These are phyloP conservation scores for Begonia peltatifolia DNA, from an alignment of 306 rosid species.

Conservation along the genomic window DNA sequence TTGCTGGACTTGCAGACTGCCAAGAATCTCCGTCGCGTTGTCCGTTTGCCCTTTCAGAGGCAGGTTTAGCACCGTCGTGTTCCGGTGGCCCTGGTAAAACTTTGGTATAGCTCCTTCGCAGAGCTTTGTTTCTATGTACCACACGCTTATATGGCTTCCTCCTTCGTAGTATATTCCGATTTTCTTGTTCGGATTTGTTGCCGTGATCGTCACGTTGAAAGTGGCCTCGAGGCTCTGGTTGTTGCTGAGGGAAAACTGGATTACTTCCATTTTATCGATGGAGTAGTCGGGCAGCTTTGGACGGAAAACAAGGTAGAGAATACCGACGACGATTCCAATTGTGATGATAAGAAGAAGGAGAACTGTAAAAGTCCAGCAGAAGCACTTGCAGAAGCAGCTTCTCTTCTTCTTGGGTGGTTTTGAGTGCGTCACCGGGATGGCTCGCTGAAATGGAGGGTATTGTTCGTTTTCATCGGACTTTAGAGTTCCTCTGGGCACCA, in stretches of 20 bases:
- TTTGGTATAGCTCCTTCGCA: constrained; percentile 64
- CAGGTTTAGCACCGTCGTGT: constrained; percentile 47
- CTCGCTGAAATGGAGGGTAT: constrained; percentile 20
- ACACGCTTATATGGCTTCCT: constrained; percentile 66
- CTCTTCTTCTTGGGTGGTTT: constrained; percentile 51
- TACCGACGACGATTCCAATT: constrained; percentile 35
- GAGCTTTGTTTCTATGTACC: constrained; percentile 35
- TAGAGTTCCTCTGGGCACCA: constrained; percentile 21
- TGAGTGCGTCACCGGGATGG: constrained; percentile 26
- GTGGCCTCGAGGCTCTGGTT: constrained; percentile 26
- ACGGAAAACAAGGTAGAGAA: constrained; percentile 52
- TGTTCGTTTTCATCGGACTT: constrained; percentile 30
- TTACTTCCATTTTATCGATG: constrained; percentile 24
- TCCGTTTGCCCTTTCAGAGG: constrained; percentile 32
- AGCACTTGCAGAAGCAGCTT: constrained; percentile 50
- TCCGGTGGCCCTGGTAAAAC: constrained; percentile 77
- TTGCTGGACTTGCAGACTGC: constrained; percentile 17
- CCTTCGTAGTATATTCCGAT: constrained; percentile 71
- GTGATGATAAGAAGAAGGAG: constrained; percentile 26
- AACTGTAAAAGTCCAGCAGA: constrained; percentile 34
- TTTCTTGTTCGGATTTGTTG: constrained; percentile 69
- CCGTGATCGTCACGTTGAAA: constrained; percentile 47
- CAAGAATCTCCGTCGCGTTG: constrained; percentile 23
- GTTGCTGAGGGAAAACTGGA: constrained; percentile 18
- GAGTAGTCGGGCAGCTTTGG: constrained; percentile 77